phyloP scores from a whole-genome alignment of 257 asterid genomes.

The Ligustrum vulgare region DNA sequence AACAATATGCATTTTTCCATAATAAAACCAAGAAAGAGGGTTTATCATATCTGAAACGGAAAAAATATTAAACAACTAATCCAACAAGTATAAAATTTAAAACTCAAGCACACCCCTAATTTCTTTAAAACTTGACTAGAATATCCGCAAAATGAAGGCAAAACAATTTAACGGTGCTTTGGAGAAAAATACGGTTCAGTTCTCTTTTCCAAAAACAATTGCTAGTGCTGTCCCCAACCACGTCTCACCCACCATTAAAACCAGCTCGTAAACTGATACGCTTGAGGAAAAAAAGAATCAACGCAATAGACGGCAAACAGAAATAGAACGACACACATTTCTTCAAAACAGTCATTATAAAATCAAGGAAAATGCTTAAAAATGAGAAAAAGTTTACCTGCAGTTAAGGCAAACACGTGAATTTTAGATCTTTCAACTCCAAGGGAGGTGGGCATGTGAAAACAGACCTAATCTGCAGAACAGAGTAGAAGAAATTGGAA shows the following conservation, averaged over 20 bases:
- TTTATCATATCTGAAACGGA: constrained; percentile 16
- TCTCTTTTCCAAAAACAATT: neutral
- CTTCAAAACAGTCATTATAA: constrained; percentile 2
- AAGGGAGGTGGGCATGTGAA: constrained; percentile 17
- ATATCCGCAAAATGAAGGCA: constrained; percentile 4
- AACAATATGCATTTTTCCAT: constrained; percentile 16
- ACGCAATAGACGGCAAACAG: neutral
- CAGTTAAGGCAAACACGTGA: constrained; percentile 5
- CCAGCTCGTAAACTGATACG: neutral
- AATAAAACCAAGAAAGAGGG: constrained; percentile 12
- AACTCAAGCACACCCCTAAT: constrained; percentile 27
- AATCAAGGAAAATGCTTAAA: constrained; percentile 2
- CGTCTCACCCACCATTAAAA: neutral
- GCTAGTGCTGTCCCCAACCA: neutral
- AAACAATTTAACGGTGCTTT: neutral
- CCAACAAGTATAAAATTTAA: constrained; percentile 17
- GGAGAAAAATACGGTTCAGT: neutral
- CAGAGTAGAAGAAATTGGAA: constrained; percentile 14
- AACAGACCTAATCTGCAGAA: constrained; percentile 20
- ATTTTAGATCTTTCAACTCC: constrained; percentile 36
- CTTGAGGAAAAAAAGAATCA: neutral
- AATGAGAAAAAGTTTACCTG: constrained; percentile 25
- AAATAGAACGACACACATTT: neutral
- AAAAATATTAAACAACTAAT: constrained; percentile 8
- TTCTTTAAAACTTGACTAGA: neutral